A percentile compares a stretch with the other conserved stretches of the same genome.
These are phyloP conservation scores for Pythium pectinolyticum DNA, from an alignment of 352 stramenopile species.

Conservation along the genomic window DNA sequence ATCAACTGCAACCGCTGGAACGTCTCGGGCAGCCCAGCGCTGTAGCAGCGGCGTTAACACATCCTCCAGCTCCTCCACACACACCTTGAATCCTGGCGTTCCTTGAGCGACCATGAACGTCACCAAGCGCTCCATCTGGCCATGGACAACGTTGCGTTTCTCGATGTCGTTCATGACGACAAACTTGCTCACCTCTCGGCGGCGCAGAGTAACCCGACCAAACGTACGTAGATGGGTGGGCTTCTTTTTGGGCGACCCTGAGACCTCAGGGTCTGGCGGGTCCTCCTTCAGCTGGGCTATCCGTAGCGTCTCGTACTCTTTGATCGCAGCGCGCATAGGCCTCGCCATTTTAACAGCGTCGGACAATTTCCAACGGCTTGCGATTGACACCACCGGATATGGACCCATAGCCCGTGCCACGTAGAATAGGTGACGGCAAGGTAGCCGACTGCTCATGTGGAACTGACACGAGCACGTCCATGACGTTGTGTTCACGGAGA, in stretches of 20 bases:
- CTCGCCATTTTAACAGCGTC: too few species aligned
- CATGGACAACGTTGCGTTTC: neutral
- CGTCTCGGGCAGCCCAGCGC: too few species aligned
- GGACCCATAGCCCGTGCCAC: neutral
- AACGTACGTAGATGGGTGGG: too few species aligned
- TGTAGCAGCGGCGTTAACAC: too few species aligned
- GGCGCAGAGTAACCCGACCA: neutral
- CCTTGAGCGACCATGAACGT: neutral
- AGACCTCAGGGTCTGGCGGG: too few species aligned
- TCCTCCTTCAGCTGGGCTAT: neutral
- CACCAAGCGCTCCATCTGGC: neutral
- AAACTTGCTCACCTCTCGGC: neutral
- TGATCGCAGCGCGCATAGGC: neutral
- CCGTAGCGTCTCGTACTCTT: neutral
- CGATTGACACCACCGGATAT: neutral
- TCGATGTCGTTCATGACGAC: neutral
- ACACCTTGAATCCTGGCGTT: neutral
- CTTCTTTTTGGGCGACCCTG: neutral
- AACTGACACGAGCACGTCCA: constrained; percentile 1
- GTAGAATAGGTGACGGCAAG: constrained; percentile 2
- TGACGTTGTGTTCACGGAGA: neutral
- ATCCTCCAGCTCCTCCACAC: neutral
- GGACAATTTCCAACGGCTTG: neutral
- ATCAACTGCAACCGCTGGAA: too few species aligned
- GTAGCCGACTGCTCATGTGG: neutral